Evolutionary conservation across 768 basidiomycete species (phyloP).

Genomic region (Hygrophorus pudorinus): DNA sequence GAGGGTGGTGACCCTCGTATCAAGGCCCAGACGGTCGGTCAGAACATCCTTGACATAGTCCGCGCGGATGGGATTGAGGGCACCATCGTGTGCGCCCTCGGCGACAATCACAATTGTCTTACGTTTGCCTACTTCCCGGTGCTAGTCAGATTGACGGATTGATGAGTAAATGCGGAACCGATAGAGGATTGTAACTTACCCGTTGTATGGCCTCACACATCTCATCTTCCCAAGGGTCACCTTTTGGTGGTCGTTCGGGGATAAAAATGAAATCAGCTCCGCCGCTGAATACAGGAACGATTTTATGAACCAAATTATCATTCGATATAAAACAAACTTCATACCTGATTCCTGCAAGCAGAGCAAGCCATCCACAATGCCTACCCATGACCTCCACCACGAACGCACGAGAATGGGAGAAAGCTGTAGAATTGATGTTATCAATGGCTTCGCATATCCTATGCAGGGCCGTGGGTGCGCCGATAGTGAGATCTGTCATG

Average conservation of each 20-base stretch:
- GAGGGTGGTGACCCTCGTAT: slow-evolving; percentile 92
- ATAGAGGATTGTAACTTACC: slow-evolving; percentile 32
- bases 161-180: neutral
- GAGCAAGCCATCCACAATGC: slow-evolving; percentile 97
- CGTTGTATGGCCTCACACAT: slow-evolving; percentile 81
- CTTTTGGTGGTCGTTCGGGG: slow-evolving; percentile 80
- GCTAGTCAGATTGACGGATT: slow-evolving; percentile 34
- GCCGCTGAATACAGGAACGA: slow-evolving; percentile 31
- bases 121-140: slow-evolving; percentile 85
- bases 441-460: slow-evolving; percentile 98
- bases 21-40: slow-evolving; percentile 76
- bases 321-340: slow-evolving; percentile 13
- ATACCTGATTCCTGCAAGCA: slow-evolving; percentile 85
- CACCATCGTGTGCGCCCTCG: slow-evolving; percentile 85
- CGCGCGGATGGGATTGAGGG: slow-evolving; percentile 86
- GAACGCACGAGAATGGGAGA: slow-evolving; percentile 93
- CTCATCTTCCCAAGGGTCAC: slow-evolving; percentile 78
- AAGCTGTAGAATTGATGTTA: slow-evolving; percentile 94
- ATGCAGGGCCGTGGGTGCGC: slow-evolving; percentile 89
- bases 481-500: slow-evolving; percentile 94
- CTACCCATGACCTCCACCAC: slow-evolving; percentile 99
- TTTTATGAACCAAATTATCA: neutral
- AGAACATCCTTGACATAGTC: slow-evolving; percentile 89
- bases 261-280: slow-evolving; percentile 99
- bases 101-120: slow-evolving; percentile 99